Percentiles rank a stretch among this genome's conserved stretches.
Evolutionary conservation across 345 rosid species (phyloP).

Genomic region (Eucalyptus sideroxylon): DNA sequence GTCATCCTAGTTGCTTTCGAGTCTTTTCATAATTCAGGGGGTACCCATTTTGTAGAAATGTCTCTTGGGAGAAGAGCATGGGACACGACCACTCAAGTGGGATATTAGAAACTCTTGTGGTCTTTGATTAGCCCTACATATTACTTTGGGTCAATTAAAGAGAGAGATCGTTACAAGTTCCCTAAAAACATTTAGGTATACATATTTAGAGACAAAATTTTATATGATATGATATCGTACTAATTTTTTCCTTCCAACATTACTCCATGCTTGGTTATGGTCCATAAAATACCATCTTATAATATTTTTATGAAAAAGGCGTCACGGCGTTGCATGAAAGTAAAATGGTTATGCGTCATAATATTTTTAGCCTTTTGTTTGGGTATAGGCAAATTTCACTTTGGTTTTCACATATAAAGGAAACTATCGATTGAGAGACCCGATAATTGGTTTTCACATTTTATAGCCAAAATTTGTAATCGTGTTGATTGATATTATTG

Average conservation of each 20-base stretch:
- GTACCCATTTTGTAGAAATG: not conserved
- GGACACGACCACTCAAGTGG: rapidly evolving
- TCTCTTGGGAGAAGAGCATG: not conserved
- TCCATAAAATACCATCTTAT: no score
- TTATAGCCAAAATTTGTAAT: no score
- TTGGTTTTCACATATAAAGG: not conserved
- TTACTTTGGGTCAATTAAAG: not conserved
- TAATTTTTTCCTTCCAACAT: not conserved
- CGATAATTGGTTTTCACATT: no score
- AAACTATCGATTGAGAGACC: not conserved
- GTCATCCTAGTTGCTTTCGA: not conserved
- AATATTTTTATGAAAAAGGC: no score
- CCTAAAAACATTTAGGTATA: not conserved
- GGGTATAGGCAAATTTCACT: not conserved
- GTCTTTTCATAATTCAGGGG: rapidly evolving
- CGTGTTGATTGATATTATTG: not conserved
- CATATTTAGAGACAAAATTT: not conserved
- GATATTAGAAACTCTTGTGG: not conserved
- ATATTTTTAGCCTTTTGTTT: no score
- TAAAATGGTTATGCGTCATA: no score
- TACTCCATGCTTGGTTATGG: not conserved
- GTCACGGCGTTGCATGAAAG: rapidly evolving
- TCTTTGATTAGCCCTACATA: not conserved
- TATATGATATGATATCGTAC: not conserved
- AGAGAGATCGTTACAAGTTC: not conserved